A percentile compares a stretch with the other conserved stretches of the same genome.
Evolutionary conservation across 1,284 basidiomycete genomes (phyloP).

Genomic region (Puccinia coronata): DNA sequence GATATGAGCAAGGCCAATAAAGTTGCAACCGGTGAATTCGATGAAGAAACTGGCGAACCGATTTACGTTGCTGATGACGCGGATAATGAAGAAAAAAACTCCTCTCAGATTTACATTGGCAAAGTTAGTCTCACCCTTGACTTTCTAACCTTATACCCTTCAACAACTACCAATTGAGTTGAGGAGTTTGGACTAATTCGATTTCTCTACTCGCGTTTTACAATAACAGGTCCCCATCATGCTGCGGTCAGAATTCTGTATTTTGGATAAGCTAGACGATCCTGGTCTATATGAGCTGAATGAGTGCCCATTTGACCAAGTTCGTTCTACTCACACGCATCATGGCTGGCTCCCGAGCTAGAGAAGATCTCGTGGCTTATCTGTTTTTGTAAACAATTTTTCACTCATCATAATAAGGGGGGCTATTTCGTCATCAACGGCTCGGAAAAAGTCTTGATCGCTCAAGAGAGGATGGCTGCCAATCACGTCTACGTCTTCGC

Average conservation of each 20-base stretch:
- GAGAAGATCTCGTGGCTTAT: background rate
- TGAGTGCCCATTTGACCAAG: constrained; percentile 92
- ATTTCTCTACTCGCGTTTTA: background rate
- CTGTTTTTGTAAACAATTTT: constrained; percentile 5
- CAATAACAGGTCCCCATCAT: constrained; percentile 86
- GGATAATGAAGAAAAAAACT: constrained; percentile 68
- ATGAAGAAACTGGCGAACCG: constrained; percentile 70
- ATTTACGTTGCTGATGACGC: constrained; percentile 70
- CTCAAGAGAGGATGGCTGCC: constrained; percentile 98
- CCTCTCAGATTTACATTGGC: constrained; percentile 88
- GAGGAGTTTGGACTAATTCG: background rate
- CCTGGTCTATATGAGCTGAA: constrained; percentile 84
- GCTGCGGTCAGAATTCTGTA: constrained; percentile 93
- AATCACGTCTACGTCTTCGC: constrained; percentile 99
- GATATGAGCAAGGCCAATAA: constrained; percentile 87
- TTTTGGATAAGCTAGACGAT: constrained; percentile 76
- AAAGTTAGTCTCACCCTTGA: constrained; percentile 67
- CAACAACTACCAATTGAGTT: constrained; percentile 11
- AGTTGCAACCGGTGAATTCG: constrained; percentile 69
- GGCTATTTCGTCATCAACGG: constrained; percentile 99
- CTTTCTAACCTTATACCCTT: constrained; percentile 20
- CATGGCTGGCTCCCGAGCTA: background rate
- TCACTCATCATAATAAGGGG: constrained; percentile 67
- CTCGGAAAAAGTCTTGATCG: constrained; percentile 98
- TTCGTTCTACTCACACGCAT: constrained; percentile 48